Base-by-base conservation (phyloP, 805 yeast genomes). In the Scheffersomyces amazonensis region DNA sequence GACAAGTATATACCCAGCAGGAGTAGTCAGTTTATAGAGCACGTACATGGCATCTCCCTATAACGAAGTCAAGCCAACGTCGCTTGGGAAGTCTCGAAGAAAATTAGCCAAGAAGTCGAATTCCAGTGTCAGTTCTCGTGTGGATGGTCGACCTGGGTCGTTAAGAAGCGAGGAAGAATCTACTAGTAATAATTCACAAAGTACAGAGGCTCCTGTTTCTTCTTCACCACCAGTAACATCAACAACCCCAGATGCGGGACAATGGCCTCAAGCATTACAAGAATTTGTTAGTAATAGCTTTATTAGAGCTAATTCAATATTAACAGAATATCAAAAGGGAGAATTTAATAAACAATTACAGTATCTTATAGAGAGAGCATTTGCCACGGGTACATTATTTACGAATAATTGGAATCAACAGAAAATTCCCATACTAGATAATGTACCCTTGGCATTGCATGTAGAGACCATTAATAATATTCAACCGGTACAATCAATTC, bases 231-330 rank as follows among this genome's bases (percentile, higher is more conserved):
- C n/a, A n/a, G n/a, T n/a, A 5, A 21, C 10, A 13, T 25, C 37
- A 24, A 23, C 37, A 24, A 8, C 37, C 30, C 5, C 37, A 34
- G 17, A 19, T 16, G 16, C 27, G 23, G 5, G 29, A 16, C 29
- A 44, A 6, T 81, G 85, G 85, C 87, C 87, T 1, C 64, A 55
- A n/a, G 52, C 72, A 3, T 56, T 81, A 29, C 78, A 71, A 50
- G 53, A 56, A 11, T 82, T 78, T 53, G 78, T 81, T 5, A 62
- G 65, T 4, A 45, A 59, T 9, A 64, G 78, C 30, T 80, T 81
- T 49, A 49, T 53, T 11, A 54, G 58, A 37, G 66, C 76, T 0
- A 59, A 56, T 16, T 41, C 39, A 13, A 49, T 58, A 6, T 56
- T 73, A 11, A 58, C 60, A 33, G 64, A 69, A 3, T 41, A 41